Conservation (phyloP, 257 asterid genomes). For the Prunella vulgaris region DNA sequence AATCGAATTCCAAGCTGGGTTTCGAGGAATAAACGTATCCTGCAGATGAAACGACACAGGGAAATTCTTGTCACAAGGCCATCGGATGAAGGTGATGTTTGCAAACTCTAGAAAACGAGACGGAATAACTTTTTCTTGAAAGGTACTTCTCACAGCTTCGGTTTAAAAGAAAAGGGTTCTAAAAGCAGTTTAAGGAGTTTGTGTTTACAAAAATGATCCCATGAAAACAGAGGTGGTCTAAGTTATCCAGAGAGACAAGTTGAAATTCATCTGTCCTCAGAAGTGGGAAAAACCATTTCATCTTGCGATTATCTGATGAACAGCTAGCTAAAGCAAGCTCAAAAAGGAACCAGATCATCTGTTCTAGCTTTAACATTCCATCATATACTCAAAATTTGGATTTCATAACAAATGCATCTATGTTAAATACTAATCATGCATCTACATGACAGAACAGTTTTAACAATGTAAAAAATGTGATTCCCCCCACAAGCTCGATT, state of each 20-base stretch:
- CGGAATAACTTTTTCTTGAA: too few species aligned
- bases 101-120: too few species aligned
- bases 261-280: not conserved
- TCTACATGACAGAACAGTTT: too few species aligned
- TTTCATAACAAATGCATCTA: not conserved
- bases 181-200: too few species aligned
- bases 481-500: too few species aligned
- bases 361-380: too few species aligned
- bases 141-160: too few species aligned
- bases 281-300: not conserved
- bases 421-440: not conserved
- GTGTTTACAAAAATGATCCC: not conserved
- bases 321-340: not conserved
- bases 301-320: not conserved
- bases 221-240: not conserved
- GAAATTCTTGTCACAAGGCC: too few species aligned
- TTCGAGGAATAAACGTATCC: constrained; percentile 78
- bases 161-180: not conserved
- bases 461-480: not conserved
- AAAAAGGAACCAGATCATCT: not conserved
- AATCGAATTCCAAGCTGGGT: constrained; percentile 57
- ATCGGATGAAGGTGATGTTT: too few species aligned
- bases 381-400: not conserved
- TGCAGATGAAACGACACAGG: constrained; percentile 23
- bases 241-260: too few species aligned